A percentile compares a stretch with the other conserved stretches of the same genome.
phyloP scores from a whole-genome alignment of 2,329 filamentous ascomycete species.

The Apiospora arundinis region DNA sequence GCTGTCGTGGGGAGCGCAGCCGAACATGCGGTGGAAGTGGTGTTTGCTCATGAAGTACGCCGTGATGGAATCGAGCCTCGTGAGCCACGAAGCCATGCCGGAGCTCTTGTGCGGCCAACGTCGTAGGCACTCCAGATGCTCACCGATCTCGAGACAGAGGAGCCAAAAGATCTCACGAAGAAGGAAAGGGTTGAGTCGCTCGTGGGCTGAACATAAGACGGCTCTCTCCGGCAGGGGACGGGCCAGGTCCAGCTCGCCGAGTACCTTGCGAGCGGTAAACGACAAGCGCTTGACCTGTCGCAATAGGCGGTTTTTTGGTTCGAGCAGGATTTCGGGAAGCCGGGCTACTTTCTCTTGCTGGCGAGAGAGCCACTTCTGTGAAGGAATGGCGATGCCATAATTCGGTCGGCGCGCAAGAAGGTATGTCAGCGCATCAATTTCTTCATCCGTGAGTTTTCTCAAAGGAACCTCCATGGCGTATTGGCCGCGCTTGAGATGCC shows the following conservation, averaged over 20 bases:
- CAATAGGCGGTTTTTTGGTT: conserved; percentile 38
- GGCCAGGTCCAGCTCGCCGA: conserved; percentile 21
- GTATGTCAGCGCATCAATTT: conserved; percentile 42
- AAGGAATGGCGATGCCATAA: conserved; percentile 40
- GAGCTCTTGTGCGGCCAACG: conserved; percentile 33
- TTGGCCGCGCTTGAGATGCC: neutral
- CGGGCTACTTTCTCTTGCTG: conserved; percentile 42
- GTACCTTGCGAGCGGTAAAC: conserved; percentile 35
- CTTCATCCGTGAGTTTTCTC: conserved; percentile 34
- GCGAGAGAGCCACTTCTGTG: conserved; percentile 43
- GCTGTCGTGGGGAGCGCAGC: conserved; percentile 37
- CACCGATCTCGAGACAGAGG: conserved; percentile 49
- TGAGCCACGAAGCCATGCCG: conserved; percentile 37
- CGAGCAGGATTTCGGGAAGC: conserved; percentile 36
- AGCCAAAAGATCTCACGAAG: conserved; percentile 52
- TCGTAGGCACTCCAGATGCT: conserved; percentile 36
- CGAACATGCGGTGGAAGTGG: conserved; percentile 45
- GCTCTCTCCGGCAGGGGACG: conserved; percentile 31
- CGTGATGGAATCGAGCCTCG: conserved; percentile 41
- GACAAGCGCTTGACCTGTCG: conserved; percentile 42
- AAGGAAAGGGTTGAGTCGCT: conserved; percentile 48
- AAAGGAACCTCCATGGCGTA: conserved; percentile 33
- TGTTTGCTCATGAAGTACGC: conserved; percentile 47
- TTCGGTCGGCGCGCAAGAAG: conserved; percentile 46
- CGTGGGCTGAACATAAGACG: conserved; percentile 50